Base-by-base conservation (phyloP, 2,329 filamentous ascomycete genomes). In the Neophaeococcomyces mojaviensis region DNA sequence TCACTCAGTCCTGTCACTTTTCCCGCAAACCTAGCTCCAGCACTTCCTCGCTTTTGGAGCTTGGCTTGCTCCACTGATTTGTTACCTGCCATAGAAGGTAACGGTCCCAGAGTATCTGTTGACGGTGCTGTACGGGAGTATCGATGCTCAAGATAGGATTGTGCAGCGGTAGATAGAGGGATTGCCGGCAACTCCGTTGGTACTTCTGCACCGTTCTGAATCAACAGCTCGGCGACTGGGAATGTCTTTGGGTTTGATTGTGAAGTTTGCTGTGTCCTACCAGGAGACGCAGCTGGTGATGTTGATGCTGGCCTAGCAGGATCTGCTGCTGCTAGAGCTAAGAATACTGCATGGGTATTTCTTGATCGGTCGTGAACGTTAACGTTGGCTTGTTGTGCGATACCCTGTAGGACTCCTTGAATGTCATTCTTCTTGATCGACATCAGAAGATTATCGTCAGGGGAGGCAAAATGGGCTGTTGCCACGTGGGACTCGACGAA, bases 361-460 rank as follows among this genome's bases (percentile, higher is more conserved):
- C 92, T 79, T 32, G 88, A 92, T 53, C 82, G 86, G 63, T 98
- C 92, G 4, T 81, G 72, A 2, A 83, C 78, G 59, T 98, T 98
- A 12, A 89, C 86, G 59, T 89, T 95, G 12, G 87, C 92, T 50
- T 78, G 78, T 26, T 96, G 74, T 1, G 92, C 88, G 38, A 98
- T 74, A 3, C 86, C 90, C 59, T 96, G 94, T 20, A 98, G 78
- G 19, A 96, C 88, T 53, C 88, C 86, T 60, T 92, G 86, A 46
- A 98, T 87, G 61, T 98, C 89, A 64, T 96, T 96, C 67, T 83
- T 88, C 73, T 97, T 98, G 63, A 97, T 89, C 8, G 86, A 89
- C 4, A 89, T 88, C 32, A 98, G 71, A 4, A 98, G 75, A 0
- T 86, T 89, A 58, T 98, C 92, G 50, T 97, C 88, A 1, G 90